Base-by-base conservation (phyloP, 257 asterid genomes). In the Solanum lycopersicoides region DNA sequence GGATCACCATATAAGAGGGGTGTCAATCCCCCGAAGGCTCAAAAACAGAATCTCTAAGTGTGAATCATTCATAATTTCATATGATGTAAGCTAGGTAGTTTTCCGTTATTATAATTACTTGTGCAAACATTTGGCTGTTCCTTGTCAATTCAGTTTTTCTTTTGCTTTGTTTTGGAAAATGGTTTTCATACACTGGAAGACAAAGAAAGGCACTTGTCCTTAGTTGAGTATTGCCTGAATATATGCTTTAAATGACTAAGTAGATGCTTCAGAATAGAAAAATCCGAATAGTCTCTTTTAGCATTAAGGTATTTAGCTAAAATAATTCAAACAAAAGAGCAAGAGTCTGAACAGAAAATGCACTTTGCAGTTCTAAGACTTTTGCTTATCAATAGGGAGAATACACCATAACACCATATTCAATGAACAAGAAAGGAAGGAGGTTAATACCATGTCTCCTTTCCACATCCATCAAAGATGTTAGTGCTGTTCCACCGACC, bases 381-480 rank as follows among this genome's bases (percentile, higher is more conserved):
- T 32, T 12, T 82, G 20, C 69, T 11, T 50, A 50, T 50, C 42
- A 32, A 32, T 6, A 50, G 45, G 21, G 30, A 82, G 85, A 50
- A 50, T 30, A 50, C 30, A 82, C 44, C 69, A 18, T 50, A 50
- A 39, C 13, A 11, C 10, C 25, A 11, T 3, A 82, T 34, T 35
- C 44, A 68, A 82, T 79, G 85, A 71, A 82, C 77, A 79, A 71
- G 73, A 7, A 77, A 80, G 41, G 25, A 15, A 41, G 23, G 77
- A 86, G 85, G 59, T 23, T 66, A 75, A n/a, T 93, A 97, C 99
- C 99, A 5, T 97, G 99, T 94, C 99, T 95, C 92, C 99, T 95
- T 88, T 97, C 99, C 25, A 97, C 99, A 89, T 97, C 99, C 99
- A 97, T 96, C 41, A 97, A 88, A n/a, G 99, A 89, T 56, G 99